Base-by-base conservation (phyloP, 1,139 yeast genomes). In the Hyphopichia pseudoburtonii region DNA sequence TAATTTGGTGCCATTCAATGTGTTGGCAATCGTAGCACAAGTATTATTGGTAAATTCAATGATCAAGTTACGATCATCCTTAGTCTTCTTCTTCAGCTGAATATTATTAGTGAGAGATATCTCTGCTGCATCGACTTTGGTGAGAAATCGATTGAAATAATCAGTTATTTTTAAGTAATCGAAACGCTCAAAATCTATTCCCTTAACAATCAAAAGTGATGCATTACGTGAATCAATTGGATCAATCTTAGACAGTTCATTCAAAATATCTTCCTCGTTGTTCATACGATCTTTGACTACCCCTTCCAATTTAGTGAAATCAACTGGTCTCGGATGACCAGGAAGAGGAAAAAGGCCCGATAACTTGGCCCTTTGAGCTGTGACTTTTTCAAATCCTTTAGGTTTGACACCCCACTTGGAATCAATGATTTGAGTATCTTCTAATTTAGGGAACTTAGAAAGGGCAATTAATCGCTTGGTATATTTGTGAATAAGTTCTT, bases 281-380 rank as follows among this genome's bases (percentile, higher is more conserved):
- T 59, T 57, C 5, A 73, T 64, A 30, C 66, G 56, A 33, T 64
- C 66, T 36, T 64, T 64, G 22, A 66, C 57, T 11, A 70, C 60
- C 1, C 79, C 81, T 48, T 76, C 80, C 24, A 80, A 52, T 44
- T 75, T 75, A 4, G 79, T 72, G 31, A 70, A 70, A 50, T 79
- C 83, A 31, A 78, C 69, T 2, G 77, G 78, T 45, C 75, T 69
- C 0, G 85, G 79, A 35, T 76, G 73, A 3, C 92, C 92, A 1
- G 94, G 94, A 18, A 80, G 65, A 1, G 92, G 88, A 50, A 87
- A 89, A 3, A 86, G 60, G 0, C 96, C 96, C 1, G 90, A 79
- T 16, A 86, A 66, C 52, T 89, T 89, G 4, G 95, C 95, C 46
- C 86, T 71, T 46, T 82, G 88, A 0, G 94, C 86, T 2, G 87